Evolutionary conservation across 1,139 yeast genomes (phyloP), one percentile per base, ranked within the genome.

Genomic region (Kurtzmaniella quercitrusa): DNA sequence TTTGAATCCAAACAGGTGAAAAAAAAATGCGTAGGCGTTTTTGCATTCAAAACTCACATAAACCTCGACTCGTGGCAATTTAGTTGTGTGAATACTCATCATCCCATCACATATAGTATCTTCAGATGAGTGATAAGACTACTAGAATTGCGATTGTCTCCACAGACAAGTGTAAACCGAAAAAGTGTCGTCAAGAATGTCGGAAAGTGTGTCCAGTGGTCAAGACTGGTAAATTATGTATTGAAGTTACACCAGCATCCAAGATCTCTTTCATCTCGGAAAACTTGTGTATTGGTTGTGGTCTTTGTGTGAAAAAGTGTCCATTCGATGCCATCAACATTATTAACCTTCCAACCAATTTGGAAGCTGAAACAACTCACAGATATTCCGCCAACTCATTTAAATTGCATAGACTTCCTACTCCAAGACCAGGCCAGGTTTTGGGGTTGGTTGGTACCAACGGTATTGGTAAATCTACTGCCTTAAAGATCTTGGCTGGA

Each of bases 401-500:
- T 82, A 93, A 93, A 68, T 78, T 93, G 59, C 98, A 93, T 65
- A 81, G 98, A 66, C 76, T 93, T 56, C 98, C 98, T 18, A 91
- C 96, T 47, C 98, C 98, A 52, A 85, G 98, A 70, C 98, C 98
- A 5, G 98, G 98, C 47, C 98, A 93, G 69, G 98, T 93, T 39
- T 76, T 93, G 53, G 98, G 98, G 51, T 78, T 93, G 55, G 98
- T 93, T 40, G 98, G 98, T 60, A 88, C 98, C 46, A 93, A 93
- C 74, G 98, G 98, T 88, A 93, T 93, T 60, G 98, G 98, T 57
- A 93, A 93, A 64, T 86, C 96, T 11, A 93, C 98, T n/a, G 98
- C 98, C 9, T 76, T 93, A 61, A 93, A 93, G 71, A 91, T 93
- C 61, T 78, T 93, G 55, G 95, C 98, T n/a, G 98, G 98, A 61